phyloP scores from a whole-genome alignment of 2,329 filamentous ascomycete genomes.

The Ceratocystis alfenasii region DNA sequence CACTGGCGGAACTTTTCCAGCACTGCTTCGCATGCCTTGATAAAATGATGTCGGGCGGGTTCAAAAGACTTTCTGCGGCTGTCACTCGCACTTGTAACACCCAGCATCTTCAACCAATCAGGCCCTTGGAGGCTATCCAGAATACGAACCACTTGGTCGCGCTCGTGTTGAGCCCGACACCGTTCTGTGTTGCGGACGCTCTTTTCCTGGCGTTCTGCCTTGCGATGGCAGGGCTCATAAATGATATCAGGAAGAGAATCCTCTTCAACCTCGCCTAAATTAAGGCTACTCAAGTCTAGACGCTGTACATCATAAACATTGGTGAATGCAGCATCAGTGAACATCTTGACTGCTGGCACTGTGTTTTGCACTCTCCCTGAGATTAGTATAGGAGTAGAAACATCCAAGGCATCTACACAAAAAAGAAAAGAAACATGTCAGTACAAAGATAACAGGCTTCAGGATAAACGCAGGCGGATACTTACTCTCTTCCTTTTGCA shows the following conservation, averaged over 20 bases:
- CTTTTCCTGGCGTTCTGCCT: conserved; percentile 48
- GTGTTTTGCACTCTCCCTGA: not conserved
- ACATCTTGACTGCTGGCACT: conserved; percentile 22
- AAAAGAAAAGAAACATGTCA: not conserved
- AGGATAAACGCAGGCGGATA: conserved; percentile 21
- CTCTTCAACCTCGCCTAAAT: conserved; percentile 34
- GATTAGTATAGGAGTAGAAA: conserved; percentile 62
- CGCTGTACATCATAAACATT: conserved; percentile 45
- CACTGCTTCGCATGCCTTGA: conserved; percentile 67
- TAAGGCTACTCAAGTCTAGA: conserved; percentile 45
- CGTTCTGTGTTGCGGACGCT: conserved; percentile 53
- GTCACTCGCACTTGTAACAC: conserved; percentile 74
- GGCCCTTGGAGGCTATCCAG: conserved; percentile 77
- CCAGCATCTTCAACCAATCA: conserved; percentile 89
- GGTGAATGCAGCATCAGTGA: conserved; percentile 43
- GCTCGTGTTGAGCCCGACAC: conserved; percentile 54
- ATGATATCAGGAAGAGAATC: conserved; percentile 47
- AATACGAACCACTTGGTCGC: conserved; percentile 50
- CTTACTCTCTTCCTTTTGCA: conserved; percentile 65
- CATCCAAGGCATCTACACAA: conserved; percentile 54
- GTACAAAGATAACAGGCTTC: not conserved
- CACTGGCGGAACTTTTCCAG: conserved; percentile 79
- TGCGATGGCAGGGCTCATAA: conserved; percentile 44
- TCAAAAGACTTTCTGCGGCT: conserved; percentile 78
- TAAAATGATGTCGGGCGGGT: conserved; percentile 71